Base-by-base conservation (phyloP, 768 basidiomycete genomes). In the Agaricus sinodeliciosus region DNA sequence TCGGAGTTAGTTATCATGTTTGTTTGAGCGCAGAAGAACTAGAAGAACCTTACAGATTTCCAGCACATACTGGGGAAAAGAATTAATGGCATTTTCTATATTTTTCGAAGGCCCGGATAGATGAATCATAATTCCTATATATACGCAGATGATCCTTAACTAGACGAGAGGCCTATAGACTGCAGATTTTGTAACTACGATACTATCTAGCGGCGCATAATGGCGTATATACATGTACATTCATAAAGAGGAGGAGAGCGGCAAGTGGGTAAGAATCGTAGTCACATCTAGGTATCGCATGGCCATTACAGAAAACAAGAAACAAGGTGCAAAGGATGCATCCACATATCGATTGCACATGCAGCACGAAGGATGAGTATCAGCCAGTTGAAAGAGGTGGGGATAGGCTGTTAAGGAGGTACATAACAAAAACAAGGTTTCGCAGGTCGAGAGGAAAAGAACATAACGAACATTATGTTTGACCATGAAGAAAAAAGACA, bases 361-460 rank as follows among this genome's bases (percentile, higher is more conserved):
- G 25, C 9, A 39, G 25, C 34, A 48, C 7, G 2, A 5, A 25
- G 19, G 15, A 35, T 13, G 6, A 22, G 37, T 16, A 15, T 39
- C 15, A 15, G 28, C 12, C 28, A 50, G 28, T 42, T 27, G 7
- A 37, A 6, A 8, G n/a, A 19, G 26, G 9, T 25, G 18, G 16
- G 15, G 37, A 16, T 39, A 18, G 27, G 51, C 11, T 25, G 44
- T 15, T 39, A 18, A 28, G 51, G 12, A 18, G 37, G 12, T 45
- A 36, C 15, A 46, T 19, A 37, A 53, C 19, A 40, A 46, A 22
- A 45, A 31, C 18, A 43, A 53, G 51, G 51, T 53, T 31, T 53
- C 51, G 43, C 51, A 53, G 28, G 43, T 50, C 51, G 28, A 53
- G 28, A 19, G 12, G 4, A 40, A 26, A 2, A 41, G 7, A n/a